Conservation (phyloP, 805 yeast species). For the Cyberlindnera americana region DNA sequence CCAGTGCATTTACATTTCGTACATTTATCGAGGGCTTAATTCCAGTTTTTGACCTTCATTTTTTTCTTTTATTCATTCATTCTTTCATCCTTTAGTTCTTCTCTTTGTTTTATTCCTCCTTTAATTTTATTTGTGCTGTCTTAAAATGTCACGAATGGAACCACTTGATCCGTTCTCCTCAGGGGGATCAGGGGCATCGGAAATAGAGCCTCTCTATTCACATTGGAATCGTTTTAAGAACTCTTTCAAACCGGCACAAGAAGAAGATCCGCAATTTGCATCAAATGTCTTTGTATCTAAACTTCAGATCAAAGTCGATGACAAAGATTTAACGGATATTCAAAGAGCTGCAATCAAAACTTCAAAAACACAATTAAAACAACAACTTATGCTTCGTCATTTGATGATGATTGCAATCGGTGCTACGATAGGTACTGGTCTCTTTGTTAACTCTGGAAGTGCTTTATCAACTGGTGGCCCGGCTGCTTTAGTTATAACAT, state of each 20-base stretch:
- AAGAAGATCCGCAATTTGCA: slow-evolving; percentile 10
- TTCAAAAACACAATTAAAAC: slow-evolving; percentile 31
- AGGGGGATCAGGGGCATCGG: slow-evolving; percentile 1
- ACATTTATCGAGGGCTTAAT: too few species aligned
- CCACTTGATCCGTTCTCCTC: slow-evolving; percentile 12
- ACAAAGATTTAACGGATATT: slow-evolving; percentile 12
- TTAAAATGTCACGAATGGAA: slow-evolving; percentile 5
- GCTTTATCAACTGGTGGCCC: slow-evolving; percentile 73
- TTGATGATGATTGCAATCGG: slow-evolving; percentile 76
- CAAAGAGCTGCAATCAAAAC: slow-evolving; percentile 27
- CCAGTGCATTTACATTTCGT: too few species aligned
- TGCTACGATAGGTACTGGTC: slow-evolving; percentile 80
- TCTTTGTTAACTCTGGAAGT: slow-evolving; percentile 72
- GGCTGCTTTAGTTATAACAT: slow-evolving; percentile 44
- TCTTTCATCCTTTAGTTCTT: too few species aligned
- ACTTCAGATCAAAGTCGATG: slow-evolving; percentile 9
- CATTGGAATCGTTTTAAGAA: slow-evolving; percentile 16
- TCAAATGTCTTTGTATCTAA: slow-evolving; percentile 14
- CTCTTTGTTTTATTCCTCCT: too few species aligned
- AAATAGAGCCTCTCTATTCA: slow-evolving; percentile 10
- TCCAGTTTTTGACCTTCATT: too few species aligned
- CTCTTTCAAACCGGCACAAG: slow-evolving; percentile 18
- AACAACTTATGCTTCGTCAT: slow-evolving; percentile 46
- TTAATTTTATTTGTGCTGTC: too few species aligned
- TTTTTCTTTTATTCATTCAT: too few species aligned